Percentiles rank a stretch among this genome's conserved stretches.
Conservation (phyloP, 768 basidiomycete species). For the Tulasnella sp. region DNA sequence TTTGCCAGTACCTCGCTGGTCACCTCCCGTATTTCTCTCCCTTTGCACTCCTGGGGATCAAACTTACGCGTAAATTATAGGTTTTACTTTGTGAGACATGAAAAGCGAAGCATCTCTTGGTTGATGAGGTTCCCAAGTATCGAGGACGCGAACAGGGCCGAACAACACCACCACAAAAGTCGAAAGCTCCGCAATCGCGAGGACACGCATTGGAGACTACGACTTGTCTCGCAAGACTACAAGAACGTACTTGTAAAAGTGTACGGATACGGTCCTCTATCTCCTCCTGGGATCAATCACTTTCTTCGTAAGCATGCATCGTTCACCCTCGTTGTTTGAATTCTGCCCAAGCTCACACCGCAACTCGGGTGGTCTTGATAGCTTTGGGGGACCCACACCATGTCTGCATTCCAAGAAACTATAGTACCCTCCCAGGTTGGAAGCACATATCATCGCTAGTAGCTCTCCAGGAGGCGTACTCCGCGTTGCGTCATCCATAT, state of each 20-base stretch:
- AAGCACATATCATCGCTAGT: not conserved
- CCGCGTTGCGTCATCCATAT: not conserved
- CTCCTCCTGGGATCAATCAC: not conserved
- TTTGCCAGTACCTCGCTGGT: not conserved
- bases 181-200: not conserved
- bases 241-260: not conserved
- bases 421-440: not conserved
- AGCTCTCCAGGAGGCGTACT: not conserved
- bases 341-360: not conserved
- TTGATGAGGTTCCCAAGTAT: not conserved
- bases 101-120: not conserved
- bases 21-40: not conserved
- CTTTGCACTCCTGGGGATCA: not conserved
- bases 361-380: not conserved
- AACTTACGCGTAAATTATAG: not conserved
- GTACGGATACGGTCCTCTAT: not conserved
- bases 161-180: not conserved
- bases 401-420: not conserved
- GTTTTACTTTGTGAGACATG: not conserved
- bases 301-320: not conserved
- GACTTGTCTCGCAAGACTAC: not conserved
- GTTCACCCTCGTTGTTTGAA: too few relatives aligned
- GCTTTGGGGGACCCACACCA: not conserved
- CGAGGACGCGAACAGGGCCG: not conserved
- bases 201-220: not conserved